These are phyloP conservation scores for Pythium dissimile DNA, from an alignment of 352 stramenopile genomes.

Conservation along the genomic window DNA sequence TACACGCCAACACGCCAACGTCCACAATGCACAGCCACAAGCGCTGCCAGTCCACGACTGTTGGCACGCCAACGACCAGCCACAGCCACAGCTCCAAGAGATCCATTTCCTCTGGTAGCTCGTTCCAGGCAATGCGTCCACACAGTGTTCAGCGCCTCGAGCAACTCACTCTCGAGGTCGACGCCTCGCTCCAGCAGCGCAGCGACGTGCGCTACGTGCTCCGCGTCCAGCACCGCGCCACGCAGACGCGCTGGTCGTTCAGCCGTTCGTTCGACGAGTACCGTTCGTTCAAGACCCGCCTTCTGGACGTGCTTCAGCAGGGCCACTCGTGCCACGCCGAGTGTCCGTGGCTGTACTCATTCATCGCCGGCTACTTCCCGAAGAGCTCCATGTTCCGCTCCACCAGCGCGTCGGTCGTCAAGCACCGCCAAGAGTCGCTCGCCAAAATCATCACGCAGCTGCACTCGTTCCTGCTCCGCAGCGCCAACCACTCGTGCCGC, in stretches of 20 bases:
- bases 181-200: slow-evolving; percentile 21
- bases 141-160: slow-evolving; percentile 8
- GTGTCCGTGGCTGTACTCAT: slow-evolving; percentile 27
- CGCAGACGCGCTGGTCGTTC: slow-evolving; percentile 36
- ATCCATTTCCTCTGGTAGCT: background rate
- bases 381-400: slow-evolving; percentile 21
- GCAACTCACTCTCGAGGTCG: slow-evolving; percentile 14
- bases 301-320: slow-evolving; percentile 16
- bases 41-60: background rate
- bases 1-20: too few relatives aligned
- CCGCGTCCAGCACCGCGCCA: slow-evolving; percentile 28
- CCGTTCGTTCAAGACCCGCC: slow-evolving; percentile 23
- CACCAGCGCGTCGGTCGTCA: slow-evolving; percentile 9
- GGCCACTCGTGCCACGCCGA: slow-evolving; percentile 26
- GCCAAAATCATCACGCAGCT: slow-evolving; percentile 29
- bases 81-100: too few relatives aligned
- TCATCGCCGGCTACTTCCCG: slow-evolving; percentile 28
- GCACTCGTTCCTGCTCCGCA: slow-evolving; percentile 32
- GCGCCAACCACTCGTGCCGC: slow-evolving; percentile 31
- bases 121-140: background rate
- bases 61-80: background rate
- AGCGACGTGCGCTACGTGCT: slow-evolving; percentile 58
- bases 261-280: slow-evolving; percentile 32
- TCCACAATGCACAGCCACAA: slow-evolving; percentile 11
- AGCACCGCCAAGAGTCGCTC: slow-evolving; percentile 23